A percentile compares a stretch with the other conserved stretches of the same genome.
Conservation (phyloP, 1,284 basidiomycete species). For the Earliella scabrosa region DNA sequence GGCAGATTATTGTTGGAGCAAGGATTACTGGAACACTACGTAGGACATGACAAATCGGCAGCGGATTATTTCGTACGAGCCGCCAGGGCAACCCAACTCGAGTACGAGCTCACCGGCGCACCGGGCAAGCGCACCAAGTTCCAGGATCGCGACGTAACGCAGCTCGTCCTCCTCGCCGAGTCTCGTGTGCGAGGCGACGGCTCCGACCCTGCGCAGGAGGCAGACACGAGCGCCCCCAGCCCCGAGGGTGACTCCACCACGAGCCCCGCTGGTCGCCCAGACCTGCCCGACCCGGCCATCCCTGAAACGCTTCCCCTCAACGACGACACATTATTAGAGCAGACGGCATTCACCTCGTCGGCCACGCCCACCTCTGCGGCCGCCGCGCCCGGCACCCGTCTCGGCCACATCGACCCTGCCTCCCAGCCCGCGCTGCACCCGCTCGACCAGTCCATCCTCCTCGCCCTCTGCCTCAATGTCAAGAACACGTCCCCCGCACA, state of each 20-base stretch:
- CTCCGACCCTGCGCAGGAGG: slow-evolving; percentile 3
- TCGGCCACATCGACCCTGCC: slow-evolving; percentile 79
- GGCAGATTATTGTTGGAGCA: slow-evolving; percentile 80
- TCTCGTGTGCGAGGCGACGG: slow-evolving; percentile 60
- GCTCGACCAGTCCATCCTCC: slow-evolving; percentile 89
- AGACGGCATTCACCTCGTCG: slow-evolving; percentile 87
- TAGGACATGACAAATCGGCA: slow-evolving; percentile 79
- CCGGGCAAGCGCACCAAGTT: slow-evolving; percentile 95
- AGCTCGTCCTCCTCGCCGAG: slow-evolving; percentile 94
- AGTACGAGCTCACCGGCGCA: slow-evolving; percentile 93
- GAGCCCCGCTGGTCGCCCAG: slow-evolving; percentile 22
- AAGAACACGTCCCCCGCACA: slow-evolving; percentile 86
- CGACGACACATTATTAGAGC: slow-evolving; percentile 96
- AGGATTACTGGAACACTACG: slow-evolving; percentile 79
- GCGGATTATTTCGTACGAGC: slow-evolving; percentile 83
- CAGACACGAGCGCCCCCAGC: slow-evolving; percentile 14
- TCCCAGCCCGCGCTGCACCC: slow-evolving; percentile 88
- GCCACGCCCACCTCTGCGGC: slow-evolving; percentile 44
- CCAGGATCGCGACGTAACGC: slow-evolving; percentile 85
- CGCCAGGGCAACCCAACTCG: slow-evolving; percentile 76
- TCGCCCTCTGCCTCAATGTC: slow-evolving; percentile 89
- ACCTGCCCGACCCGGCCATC: slow-evolving; percentile 35
- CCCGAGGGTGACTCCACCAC: slow-evolving; percentile 26
- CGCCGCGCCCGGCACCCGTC: slow-evolving; percentile 40
- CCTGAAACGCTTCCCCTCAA: slow-evolving; percentile 88